phyloP scores from a whole-genome alignment of 352 stramenopile genomes.

The Phytophthora idaei region DNA sequence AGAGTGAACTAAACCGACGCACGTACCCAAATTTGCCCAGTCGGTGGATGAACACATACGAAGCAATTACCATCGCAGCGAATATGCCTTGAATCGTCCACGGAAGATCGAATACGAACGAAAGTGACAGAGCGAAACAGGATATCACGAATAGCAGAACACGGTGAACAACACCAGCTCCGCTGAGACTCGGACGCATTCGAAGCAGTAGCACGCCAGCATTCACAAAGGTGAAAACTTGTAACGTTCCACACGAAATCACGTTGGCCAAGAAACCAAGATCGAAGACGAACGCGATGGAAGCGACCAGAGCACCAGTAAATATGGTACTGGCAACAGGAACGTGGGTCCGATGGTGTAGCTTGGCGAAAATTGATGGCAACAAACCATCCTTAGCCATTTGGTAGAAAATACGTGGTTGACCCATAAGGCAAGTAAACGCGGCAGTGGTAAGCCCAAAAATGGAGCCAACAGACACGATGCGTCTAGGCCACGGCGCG shows the following conservation, averaged over 20 bases:
- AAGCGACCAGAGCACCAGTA: constrained; percentile 79
- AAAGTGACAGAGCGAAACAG: constrained; percentile 67
- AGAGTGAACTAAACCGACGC: background rate
- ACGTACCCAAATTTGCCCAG: constrained; percentile 64
- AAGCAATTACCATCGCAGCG: constrained; percentile 36
- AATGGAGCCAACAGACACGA: constrained; percentile 93
- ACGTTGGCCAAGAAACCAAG: constrained; percentile 92
- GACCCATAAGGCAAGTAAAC: constrained; percentile 93
- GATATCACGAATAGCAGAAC: constrained; percentile 68
- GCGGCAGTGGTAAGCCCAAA: constrained; percentile 91
- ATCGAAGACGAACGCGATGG: constrained; percentile 89
- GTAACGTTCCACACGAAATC: constrained; percentile 91
- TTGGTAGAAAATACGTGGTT: constrained; percentile 93
- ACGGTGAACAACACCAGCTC: constrained; percentile 47
- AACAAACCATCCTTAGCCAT: constrained; percentile 89
- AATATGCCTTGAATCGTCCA: constrained; percentile 51
- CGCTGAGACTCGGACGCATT: constrained; percentile 55
- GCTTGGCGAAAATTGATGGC: constrained; percentile 62
- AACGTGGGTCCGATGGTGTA: constrained; percentile 69
- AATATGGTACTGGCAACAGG: constrained; percentile 88
- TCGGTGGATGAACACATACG: constrained; percentile 59
- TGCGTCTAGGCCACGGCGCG: constrained; percentile 68
- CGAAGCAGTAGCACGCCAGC: constrained; percentile 88
- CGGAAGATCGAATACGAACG: constrained; percentile 69
- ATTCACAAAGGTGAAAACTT: constrained; percentile 95